Base-by-base conservation (phyloP, 2,329 filamentous ascomycete genomes). In the Xylariaceae sp. region DNA sequence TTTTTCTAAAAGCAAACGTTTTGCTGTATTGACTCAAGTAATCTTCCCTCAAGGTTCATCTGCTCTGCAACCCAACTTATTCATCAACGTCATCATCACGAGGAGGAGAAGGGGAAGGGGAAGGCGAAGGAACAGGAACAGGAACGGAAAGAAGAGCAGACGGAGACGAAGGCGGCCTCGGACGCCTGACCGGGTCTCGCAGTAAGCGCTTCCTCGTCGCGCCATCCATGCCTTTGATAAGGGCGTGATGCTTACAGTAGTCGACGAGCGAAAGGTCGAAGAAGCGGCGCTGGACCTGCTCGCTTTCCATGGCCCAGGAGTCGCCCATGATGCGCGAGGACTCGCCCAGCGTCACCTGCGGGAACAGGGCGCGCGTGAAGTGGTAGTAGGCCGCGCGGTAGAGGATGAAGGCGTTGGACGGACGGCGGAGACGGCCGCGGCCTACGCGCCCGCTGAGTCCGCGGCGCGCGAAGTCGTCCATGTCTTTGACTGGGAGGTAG, bases 401-500 rank as follows among this genome's bases (percentile, higher is more conserved):
- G 2, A 58, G 48, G 2, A 60, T 29, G 31, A 58, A 60, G 3
- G 47, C 26, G 37, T 58, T 60, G 1, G 34, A 3, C 1, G 57
- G 57, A 0, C 52, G 43, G 6, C 7, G 12, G 1, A 52, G n/a
- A 9, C 6, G 5, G 6, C 35, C 49, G 2, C 6, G 4, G 6
- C 2, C 4, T 27, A 19, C 5, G 27, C 58, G 47, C 31, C 40
- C 35, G 4, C 11, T 12, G 1, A 8, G 2, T 4, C 35, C 34
- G 3, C 58, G 52, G 6, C 4, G 26, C 1, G 54, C 44, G 41
- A 35, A 54, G 4, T 11, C 7, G 2, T 37, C 29, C 2, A 58
- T 39, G 30, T 60, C 55, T 1, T 19, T 1, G 8, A 32, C 26
- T 0, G 19, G 2, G 2, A 44, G 44, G 5, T 44, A 2, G 0